A percentile compares a stretch with the other conserved stretches of the same genome.
phyloP scores from a whole-genome alignment of 2,329 filamentous ascomycete species.

The Ascocoryne sarcoides region DNA sequence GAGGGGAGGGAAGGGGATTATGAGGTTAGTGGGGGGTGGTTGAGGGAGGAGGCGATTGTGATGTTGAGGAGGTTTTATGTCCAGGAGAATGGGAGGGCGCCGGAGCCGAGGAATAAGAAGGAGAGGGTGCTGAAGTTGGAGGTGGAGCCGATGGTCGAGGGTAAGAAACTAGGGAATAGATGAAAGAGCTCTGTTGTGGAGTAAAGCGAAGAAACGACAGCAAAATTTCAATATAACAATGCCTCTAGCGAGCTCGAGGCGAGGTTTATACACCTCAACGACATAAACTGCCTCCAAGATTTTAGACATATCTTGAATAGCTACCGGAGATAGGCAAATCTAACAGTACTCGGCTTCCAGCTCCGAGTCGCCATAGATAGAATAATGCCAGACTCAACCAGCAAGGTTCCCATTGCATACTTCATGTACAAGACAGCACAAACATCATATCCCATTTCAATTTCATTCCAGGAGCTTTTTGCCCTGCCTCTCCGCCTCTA shows the following conservation, averaged over 20 bases:
- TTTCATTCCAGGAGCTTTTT: slow-evolving; percentile 11
- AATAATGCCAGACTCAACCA: too few species aligned
- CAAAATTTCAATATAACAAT: too few species aligned
- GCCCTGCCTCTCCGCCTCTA: slow-evolving; percentile 63
- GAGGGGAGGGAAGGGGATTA: slow-evolving; percentile 68
- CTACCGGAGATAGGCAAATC: too few species aligned
- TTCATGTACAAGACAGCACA: slow-evolving; percentile 9
- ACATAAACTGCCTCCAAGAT: too few species aligned
- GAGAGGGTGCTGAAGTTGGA: slow-evolving; percentile 27
- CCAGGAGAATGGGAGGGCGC: slow-evolving; percentile 80
- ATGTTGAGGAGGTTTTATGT: slow-evolving; percentile 91
- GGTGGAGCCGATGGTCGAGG: slow-evolving; percentile 22
- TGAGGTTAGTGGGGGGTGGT: slow-evolving; percentile 77
- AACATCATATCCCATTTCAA: slow-evolving; percentile 4
- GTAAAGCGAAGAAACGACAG: too few species aligned
- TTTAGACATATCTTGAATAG: too few species aligned
- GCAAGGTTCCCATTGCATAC: slow-evolving; percentile 3
- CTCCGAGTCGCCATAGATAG: too few species aligned
- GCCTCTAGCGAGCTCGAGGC: too few species aligned
- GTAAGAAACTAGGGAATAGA: slow-evolving; percentile 3
- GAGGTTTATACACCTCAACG: too few species aligned
- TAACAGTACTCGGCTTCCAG: too few species aligned
- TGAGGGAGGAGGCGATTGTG: slow-evolving; percentile 87
- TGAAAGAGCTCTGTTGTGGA: too few species aligned
- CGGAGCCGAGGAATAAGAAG: slow-evolving; percentile 27